Evolutionary conservation across 805 yeast genomes (phyloP), one percentile per base, ranked within the genome.

Genomic region (Metschnikowia vanudenii): DNA sequence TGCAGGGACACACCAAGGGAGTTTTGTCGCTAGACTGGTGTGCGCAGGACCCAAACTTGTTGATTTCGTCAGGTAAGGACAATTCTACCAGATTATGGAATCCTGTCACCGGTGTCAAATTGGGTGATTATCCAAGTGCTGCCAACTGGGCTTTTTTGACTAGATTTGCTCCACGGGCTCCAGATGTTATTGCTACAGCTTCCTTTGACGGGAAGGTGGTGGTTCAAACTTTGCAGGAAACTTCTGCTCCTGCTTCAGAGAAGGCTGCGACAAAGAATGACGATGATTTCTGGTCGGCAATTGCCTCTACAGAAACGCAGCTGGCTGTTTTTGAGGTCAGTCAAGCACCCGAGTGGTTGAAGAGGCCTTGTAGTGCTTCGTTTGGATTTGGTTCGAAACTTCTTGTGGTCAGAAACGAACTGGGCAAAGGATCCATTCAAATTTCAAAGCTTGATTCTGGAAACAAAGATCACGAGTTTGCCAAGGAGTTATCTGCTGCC

Each of bases 311-410:
- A 16, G 87, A 83, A 39, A 77, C 84, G 26, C 84, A 78, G 58
- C 88, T 84, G 55, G 94, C 97, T 10, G 79, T 80, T 30, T 84
- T 84, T 56, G 77, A 78, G 34, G 74, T 80, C 26, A 73, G 77
- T 52, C 96, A 90, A 68, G 94, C 97, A 17, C 99, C 99, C 41
- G 66, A 73, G 49, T 94, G 99, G 99, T 78, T 88, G 50, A 79
- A 80, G 51, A 76, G 85, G 54, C 89, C 89, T 11, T 74, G 79
- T 4, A 75, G 84, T 40, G 96, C 85, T 12, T 71, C 81, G 2
- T 94, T 95, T 75, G 98, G 96, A 0, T 92, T 90, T 69, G 99
- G 99, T 50, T 96, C 96, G 43, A 89, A 88, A 68, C 64, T 94
- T 34, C 91, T 85, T 3, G 64, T 74, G 11, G 81, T 84, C 12